Evolutionary conservation across 1,284 basidiomycete genomes (phyloP).

Genomic region (Sparassis latifolia): DNA sequence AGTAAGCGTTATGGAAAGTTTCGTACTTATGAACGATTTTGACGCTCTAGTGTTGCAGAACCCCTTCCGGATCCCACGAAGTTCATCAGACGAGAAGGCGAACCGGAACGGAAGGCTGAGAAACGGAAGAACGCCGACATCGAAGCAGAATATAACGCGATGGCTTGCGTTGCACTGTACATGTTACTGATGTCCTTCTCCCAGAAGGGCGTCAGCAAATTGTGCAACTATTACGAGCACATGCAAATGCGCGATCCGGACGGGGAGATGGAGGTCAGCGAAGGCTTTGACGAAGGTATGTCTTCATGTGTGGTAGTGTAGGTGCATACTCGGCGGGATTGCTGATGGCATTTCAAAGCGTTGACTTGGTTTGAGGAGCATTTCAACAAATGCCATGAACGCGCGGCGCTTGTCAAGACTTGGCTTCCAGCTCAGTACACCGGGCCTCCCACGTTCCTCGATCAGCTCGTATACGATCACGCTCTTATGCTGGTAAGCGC

Average conservation of each 20-base stretch:
- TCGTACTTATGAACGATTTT: constrained; percentile 4
- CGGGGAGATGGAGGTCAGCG: constrained; percentile 60
- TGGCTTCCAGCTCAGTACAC: constrained; percentile 73
- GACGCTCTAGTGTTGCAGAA: constrained; percentile 33
- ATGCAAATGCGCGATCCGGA: constrained; percentile 73
- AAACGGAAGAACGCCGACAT: constrained; percentile 61
- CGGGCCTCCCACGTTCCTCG: constrained; percentile 68
- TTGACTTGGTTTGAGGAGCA: constrained; percentile 72
- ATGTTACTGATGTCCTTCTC: constrained; percentile 91
- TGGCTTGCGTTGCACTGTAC: constrained; percentile 86
- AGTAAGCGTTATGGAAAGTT: constrained; percentile 39
- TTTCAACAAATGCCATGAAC: constrained; percentile 72
- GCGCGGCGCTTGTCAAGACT: constrained; percentile 70
- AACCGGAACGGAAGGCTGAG: constrained; percentile 61
- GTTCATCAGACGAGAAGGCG: constrained; percentile 64
- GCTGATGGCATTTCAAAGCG: constrained; percentile 33
- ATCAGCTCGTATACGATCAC: constrained; percentile 78
- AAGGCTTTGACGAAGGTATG: constrained; percentile 74
- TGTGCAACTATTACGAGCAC: constrained; percentile 67
- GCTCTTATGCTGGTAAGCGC: constrained; percentile 58
- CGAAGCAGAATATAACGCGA: constrained; percentile 73
- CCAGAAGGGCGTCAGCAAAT: constrained; percentile 81
- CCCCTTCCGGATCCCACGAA: constrained; percentile 70
- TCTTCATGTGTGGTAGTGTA: constrained; percentile 15
- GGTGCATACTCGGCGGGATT: no score